These are phyloP conservation scores for Gonapodya sp. DNA, from an alignment of 192 early-diverging fungal genomes.

Conservation along the genomic window DNA sequence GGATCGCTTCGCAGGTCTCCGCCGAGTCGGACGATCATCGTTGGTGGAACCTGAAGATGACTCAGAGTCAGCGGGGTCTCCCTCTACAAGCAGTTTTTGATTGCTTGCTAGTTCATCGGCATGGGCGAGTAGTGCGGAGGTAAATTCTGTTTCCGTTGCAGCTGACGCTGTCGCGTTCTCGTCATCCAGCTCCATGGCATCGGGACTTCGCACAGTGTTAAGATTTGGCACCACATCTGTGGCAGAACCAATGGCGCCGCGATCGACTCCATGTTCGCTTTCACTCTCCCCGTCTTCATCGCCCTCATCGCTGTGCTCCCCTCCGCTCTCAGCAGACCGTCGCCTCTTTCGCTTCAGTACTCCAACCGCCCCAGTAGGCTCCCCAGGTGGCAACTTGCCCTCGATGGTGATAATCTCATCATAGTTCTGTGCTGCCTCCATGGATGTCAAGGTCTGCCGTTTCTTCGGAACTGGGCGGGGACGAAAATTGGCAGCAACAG, in stretches of 20 bases:
- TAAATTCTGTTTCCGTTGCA: neutral
- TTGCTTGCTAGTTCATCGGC: neutral
- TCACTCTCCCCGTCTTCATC: neutral
- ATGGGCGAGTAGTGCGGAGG: neutral
- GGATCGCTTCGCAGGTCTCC: neutral
- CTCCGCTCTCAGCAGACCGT: neutral
- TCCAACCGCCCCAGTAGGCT: neutral
- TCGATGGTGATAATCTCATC: slow-evolving; percentile 8
- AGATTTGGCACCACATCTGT: neutral
- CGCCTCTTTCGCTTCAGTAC: slow-evolving; percentile 3
- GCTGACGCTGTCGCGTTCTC: too few relatives aligned
- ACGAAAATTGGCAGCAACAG: neutral
- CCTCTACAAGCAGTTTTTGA: neutral
- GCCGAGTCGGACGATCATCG: neutral
- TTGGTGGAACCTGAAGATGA: neutral
- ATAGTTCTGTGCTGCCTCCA: slow-evolving; percentile 14
- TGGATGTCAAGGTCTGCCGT: slow-evolving; percentile 10
- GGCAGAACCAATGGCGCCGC: neutral
- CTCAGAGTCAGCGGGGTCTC: neutral
- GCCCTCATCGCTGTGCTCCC: neutral
- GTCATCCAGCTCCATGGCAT: neutral
- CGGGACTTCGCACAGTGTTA: neutral
- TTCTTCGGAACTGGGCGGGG: slow-evolving; percentile 6
- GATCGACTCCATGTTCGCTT: neutral
- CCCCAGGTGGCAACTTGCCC: slow-evolving; percentile 1